Conservation (phyloP, 345 rosid species). For the Acer saccharum region DNA sequence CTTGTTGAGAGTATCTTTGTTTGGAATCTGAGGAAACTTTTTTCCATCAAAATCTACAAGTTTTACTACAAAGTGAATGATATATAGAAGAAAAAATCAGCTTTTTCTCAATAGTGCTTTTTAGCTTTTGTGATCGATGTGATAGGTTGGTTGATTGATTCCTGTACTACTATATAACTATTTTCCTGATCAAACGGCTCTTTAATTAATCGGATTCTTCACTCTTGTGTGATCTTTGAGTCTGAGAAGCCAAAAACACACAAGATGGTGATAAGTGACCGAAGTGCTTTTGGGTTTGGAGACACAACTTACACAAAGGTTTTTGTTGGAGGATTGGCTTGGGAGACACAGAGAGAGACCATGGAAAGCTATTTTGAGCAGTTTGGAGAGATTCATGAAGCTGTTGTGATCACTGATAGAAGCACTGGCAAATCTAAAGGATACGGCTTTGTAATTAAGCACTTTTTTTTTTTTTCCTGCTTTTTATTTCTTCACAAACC, state of each 20-base stretch:
- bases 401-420: slow-evolving; percentile 41
- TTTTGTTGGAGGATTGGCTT: slow-evolving; percentile 52
- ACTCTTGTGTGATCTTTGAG: slow-evolving; percentile 1
- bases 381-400: slow-evolving; percentile 45
- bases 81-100: neutral
- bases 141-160: slow-evolving; percentile 5
- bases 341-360: slow-evolving; percentile 41
- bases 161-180: neutral
- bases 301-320: slow-evolving; percentile 50
- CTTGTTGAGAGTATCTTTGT: slow-evolving; percentile 45
- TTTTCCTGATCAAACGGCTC: slow-evolving; percentile 14
- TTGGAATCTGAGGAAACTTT: slow-evolving; percentile 46
- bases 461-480: neutral
- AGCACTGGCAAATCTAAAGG: slow-evolving; percentile 36
- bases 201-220: neutral
- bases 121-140: slow-evolving; percentile 7
- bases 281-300: slow-evolving; percentile 18
- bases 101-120: neutral
- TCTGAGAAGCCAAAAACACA: slow-evolving; percentile 35
- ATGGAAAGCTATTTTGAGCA: slow-evolving; percentile 33
- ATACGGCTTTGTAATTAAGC: slow-evolving; percentile 38
- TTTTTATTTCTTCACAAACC: neutral
- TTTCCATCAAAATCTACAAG: slow-evolving; percentile 15
- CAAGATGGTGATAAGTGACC: slow-evolving; percentile 34
- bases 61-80: neutral